Conservation (phyloP, 2,329 filamentous ascomycete genomes). For the Microcyclospora tardicrescens region DNA sequence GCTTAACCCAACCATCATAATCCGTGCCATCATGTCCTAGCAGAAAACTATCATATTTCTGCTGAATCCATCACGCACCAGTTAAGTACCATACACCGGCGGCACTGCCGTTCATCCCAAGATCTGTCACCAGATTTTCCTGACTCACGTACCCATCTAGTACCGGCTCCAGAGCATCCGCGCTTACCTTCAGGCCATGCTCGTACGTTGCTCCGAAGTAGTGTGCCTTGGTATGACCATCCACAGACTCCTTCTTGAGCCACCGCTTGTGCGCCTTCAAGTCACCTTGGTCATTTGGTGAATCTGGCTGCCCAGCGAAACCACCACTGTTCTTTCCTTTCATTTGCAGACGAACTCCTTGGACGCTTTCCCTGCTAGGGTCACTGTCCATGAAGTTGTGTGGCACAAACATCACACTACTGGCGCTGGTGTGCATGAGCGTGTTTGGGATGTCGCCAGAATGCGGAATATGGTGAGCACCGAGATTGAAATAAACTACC, state of each 20-base stretch:
- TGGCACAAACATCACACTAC: conserved; percentile 21
- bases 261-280: conserved; percentile 6
- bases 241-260: conserved; percentile 4
- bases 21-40: no score
- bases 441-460: conserved; percentile 21
- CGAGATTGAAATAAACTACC: conserved; percentile 40
- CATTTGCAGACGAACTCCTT: conserved; percentile 20
- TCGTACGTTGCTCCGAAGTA: conserved; percentile 20
- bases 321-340: conserved; percentile 14
- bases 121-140: conserved; percentile 11
- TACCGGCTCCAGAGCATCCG: conserved; percentile 17
- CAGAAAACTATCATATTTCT: no score
- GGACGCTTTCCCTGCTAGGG: conserved; percentile 15
- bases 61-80: neutral
- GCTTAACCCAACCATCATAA: no score
- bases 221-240: conserved; percentile 9
- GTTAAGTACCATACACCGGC: conserved; percentile 9
- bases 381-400: conserved; percentile 22
- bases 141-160: conserved; percentile 12
- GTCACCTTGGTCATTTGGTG: conserved; percentile 3
- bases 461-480: conserved; percentile 37
- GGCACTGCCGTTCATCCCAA: conserved; percentile 16
- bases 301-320: conserved; percentile 9
- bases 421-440: conserved; percentile 18
- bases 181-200: conserved; percentile 11